phyloP scores from a whole-genome alignment of 768 basidiomycete species.

The Lepiota brunneoincarnata region DNA sequence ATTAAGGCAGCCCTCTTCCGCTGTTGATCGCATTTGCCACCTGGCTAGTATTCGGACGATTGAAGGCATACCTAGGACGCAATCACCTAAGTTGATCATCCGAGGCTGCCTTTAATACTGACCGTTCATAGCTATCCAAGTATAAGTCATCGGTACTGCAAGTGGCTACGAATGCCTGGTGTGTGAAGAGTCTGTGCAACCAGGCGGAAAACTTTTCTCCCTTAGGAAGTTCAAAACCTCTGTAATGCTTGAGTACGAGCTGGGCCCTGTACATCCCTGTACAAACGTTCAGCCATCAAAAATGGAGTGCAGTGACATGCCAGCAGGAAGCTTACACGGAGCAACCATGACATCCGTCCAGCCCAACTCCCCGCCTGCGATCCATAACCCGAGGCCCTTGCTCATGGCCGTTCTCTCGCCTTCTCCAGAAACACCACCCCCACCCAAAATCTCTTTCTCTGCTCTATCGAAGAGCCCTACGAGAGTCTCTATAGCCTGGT shows the following conservation, averaged over 20 bases:
- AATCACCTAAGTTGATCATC: conserved; percentile 1
- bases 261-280: conserved; percentile 71
- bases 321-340: conserved; percentile 50
- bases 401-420: conserved; percentile 36
- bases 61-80: conserved; percentile 63
- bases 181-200: conserved; percentile 49
- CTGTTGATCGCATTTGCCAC: conserved; percentile 75
- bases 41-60: conserved; percentile 74
- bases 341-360: conserved; percentile 67
- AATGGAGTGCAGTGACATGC: neutral
- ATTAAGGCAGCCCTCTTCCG: conserved; percentile 60
- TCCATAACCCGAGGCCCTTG: conserved; percentile 57
- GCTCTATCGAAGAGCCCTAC: conserved; percentile 55
- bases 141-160: conserved; percentile 69
- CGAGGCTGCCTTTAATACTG: conserved; percentile 11
- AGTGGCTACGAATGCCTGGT: conserved; percentile 64
- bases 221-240: conserved; percentile 57
- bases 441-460: conserved; percentile 39
- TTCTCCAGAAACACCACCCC: conserved; percentile 36
- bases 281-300: conserved; percentile 2
- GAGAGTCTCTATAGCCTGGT: conserved; percentile 46
- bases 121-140: conserved; percentile 72
- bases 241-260: conserved; percentile 63
- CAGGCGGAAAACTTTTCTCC: conserved; percentile 50
- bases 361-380: conserved; percentile 50